Evolutionary conservation across 805 yeast genomes (phyloP), one percentile per base, ranked within the genome.

Genomic region (Candida coquimbonensis): DNA sequence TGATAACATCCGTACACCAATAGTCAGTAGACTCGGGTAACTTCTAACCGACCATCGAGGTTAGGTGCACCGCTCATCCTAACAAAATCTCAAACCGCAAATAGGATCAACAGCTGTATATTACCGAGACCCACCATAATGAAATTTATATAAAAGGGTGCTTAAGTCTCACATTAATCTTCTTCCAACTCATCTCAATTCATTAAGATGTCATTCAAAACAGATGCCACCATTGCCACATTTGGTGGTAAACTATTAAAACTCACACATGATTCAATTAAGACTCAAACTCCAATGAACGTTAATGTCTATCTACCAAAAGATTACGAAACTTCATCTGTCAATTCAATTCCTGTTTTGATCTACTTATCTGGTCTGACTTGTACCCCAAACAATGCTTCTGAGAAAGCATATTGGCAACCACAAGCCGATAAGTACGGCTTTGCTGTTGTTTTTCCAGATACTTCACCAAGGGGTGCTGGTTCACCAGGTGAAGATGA

Each of bases 391-490:
- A 80, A 87, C 68, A 93, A 90, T 62, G 96, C 95, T 45, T 74
- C 90, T 9, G 98, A 93, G 63, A 93, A 93, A 73, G 96, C 96
- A 1, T 87, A 82, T 55, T 76, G 90, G 70, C 91, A 83, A 56
- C 77, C 81, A 46, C 83, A 81, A 61, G 96, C 95, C 8, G 78
- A 81, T 53, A 75, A 84, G 59, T 79, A 80, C 58, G 95, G 95
- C 5, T 82, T 91, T 63, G 96, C 95, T 0, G 67, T 91, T 16
- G 88, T 91, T 1, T 90, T 85, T 64, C 98, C 99, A 17, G 99
- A 91, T 65, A 93, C 99, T 4, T 90, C 98, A 9, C 98, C 99
- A 45, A 78, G 98, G 53, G 96, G 95, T 14, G 80, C 83, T 13
- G 72, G 71, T 41, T 72, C 83, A 48, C 80, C 76, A 31, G 95